Conservation (phyloP, 306 rosid genomes). For the Leucaena leucocephala region DNA sequence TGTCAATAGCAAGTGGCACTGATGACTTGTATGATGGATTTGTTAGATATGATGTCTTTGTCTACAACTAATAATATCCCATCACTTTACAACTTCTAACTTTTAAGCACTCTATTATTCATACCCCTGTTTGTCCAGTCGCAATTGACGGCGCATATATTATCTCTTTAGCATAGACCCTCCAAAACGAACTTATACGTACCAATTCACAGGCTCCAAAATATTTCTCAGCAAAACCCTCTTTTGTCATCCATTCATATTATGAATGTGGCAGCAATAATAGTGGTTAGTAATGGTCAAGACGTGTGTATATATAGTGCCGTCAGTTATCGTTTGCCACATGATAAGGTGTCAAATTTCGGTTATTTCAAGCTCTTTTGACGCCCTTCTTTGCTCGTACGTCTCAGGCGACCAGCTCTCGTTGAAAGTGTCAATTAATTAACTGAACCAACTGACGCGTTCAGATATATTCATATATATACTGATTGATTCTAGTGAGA, state of each 20-base stretch:
- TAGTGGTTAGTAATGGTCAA: background rate
- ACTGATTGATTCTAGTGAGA: background rate
- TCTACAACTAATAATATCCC: background rate
- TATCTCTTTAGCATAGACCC: background rate
- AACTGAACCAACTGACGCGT: background rate
- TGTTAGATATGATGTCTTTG: conserved; percentile 14
- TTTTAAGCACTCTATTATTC: background rate
- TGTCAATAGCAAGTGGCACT: background rate
- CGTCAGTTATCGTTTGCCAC: background rate
- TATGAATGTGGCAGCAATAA: background rate
- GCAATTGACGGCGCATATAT: conserved; percentile 9
- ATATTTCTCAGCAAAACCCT: background rate
- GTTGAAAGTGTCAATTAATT: conserved; percentile 27
- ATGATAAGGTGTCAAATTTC: background rate
- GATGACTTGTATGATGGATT: background rate
- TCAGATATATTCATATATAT: background rate
- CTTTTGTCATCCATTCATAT: background rate
- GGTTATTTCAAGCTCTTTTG: background rate
- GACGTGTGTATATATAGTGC: background rate
- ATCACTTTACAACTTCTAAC: background rate
- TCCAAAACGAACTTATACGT: background rate
- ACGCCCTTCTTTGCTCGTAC: background rate
- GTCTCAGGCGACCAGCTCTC: background rate
- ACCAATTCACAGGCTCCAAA: background rate
- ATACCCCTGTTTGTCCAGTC: background rate